These are phyloP conservation scores for Besnoitia besnoiti DNA, from an alignment of 169 alveolate species.

Conservation along the genomic window DNA sequence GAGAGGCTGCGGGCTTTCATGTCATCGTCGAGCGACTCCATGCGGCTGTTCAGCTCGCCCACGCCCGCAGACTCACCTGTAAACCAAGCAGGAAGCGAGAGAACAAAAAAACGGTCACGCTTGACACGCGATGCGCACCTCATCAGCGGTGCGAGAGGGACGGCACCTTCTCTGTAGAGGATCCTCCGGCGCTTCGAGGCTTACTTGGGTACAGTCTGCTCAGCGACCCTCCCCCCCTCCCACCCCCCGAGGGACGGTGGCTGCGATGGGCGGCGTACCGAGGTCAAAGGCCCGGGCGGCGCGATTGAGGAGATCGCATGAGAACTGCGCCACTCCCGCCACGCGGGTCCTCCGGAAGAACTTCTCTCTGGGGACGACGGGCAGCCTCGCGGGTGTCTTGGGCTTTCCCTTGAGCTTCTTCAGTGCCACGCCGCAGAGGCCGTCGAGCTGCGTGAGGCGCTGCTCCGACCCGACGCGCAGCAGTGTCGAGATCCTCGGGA, in stretches of 20 bases:
- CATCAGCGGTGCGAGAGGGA: too few relatives aligned
- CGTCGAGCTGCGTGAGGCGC: not conserved
- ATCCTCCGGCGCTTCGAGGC: too few relatives aligned
- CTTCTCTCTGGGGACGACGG: not conserved
- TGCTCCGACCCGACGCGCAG: not conserved
- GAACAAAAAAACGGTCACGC: too few relatives aligned
- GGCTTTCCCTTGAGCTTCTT: not conserved
- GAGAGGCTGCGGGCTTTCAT: not conserved
- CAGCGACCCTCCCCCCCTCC: too few relatives aligned
- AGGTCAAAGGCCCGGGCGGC: not conserved
- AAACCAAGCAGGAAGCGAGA: too few relatives aligned
- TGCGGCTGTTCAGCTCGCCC: not conserved
- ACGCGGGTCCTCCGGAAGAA: not conserved
- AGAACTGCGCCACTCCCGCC: not conserved
- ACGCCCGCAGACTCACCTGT: not conserved
- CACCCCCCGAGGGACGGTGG: too few relatives aligned
- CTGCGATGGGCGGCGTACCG: conserved; percentile 1
- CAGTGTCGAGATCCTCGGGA: not conserved
- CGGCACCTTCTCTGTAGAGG: too few relatives aligned
- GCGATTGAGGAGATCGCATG: not conserved
- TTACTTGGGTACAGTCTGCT: too few relatives aligned
- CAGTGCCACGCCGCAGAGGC: not conserved
- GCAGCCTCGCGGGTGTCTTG: not conserved
- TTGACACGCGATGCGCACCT: too few relatives aligned
- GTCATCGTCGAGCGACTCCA: not conserved